phyloP scores from a whole-genome alignment of 768 basidiomycete genomes.

The Tylopilus cervinicoccineus region DNA sequence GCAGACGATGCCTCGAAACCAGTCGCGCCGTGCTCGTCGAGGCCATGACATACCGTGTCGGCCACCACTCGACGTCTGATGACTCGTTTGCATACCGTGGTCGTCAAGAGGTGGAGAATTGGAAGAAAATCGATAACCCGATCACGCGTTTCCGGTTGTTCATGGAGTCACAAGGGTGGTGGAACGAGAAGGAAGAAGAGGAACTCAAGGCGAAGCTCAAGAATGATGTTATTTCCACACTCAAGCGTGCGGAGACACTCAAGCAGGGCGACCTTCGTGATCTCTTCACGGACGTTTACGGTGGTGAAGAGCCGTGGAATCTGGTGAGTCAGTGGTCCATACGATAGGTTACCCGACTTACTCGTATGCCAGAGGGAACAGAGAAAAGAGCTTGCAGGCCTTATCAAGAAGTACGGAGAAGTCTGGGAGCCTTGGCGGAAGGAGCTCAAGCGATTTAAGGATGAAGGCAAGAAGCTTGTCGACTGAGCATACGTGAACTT shows the following conservation, averaged over 20 bases:
- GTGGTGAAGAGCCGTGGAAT: conserved; percentile 80
- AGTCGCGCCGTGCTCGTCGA: conserved; percentile 82
- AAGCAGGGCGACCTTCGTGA: conserved; percentile 69
- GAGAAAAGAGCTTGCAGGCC: conserved; percentile 64
- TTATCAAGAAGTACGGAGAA: conserved; percentile 84
- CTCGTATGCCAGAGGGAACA: conserved; percentile 65
- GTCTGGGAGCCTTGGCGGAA: conserved; percentile 82
- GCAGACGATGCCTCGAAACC: conserved; percentile 67
- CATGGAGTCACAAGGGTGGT: conserved; percentile 83
- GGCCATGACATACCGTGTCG: conserved; percentile 90
- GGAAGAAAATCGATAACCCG: conserved; percentile 89
- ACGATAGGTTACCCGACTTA: not conserved
- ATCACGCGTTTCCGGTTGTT: conserved; percentile 80
- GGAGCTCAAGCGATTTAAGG: conserved; percentile 74
- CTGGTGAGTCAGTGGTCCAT: conserved; percentile 49
- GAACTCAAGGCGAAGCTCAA: conserved; percentile 65
- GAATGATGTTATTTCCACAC: conserved; percentile 71
- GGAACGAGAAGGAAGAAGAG: conserved; percentile 72
- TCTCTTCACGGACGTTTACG: conserved; percentile 86
- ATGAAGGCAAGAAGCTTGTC: conserved; percentile 59
- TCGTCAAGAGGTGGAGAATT: conserved; percentile 86
- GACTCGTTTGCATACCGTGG: conserved; percentile 93
- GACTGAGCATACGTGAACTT: conserved; percentile 16
- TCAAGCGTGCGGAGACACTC: conserved; percentile 70
- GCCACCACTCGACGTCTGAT: conserved; percentile 95